Evolutionary conservation across 495 filamentous ascomycete genomes (phyloP).

Genomic region (Corynascus novoguineensis): DNA sequence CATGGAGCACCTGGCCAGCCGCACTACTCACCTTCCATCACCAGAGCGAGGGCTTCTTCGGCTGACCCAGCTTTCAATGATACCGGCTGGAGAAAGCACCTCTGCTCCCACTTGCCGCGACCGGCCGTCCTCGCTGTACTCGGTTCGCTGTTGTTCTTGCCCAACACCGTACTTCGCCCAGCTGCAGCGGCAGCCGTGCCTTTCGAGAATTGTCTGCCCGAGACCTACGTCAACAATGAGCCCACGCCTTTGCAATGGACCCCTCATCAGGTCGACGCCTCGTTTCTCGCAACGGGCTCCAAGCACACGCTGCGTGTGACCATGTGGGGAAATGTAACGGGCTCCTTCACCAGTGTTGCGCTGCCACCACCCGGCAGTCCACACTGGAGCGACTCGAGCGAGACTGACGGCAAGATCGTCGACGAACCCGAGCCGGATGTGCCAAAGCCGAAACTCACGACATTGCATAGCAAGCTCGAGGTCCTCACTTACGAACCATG

Average conservation of each 20-base stretch:
- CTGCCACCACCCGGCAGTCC: slow-evolving; percentile 54
- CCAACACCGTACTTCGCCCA: slow-evolving; percentile 25
- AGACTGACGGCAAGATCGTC: slow-evolving; percentile 70
- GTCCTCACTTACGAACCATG: slow-evolving; percentile 71
- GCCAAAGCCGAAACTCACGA: slow-evolving; percentile 57
- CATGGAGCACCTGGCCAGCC: neutral
- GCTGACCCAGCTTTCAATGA: neutral
- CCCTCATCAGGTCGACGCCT: slow-evolving; percentile 64
- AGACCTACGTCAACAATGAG: slow-evolving; percentile 46
- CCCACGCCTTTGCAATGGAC: slow-evolving; percentile 67
- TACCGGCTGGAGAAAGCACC: neutral
- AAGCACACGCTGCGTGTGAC: slow-evolving; percentile 69
- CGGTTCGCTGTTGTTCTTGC: slow-evolving; percentile 20
- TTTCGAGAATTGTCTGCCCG: slow-evolving; percentile 78
- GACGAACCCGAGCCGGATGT: slow-evolving; percentile 47
- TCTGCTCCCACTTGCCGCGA: neutral
- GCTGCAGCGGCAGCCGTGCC: slow-evolving; percentile 57
- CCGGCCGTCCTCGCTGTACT: neutral
- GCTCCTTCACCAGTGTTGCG: slow-evolving; percentile 39
- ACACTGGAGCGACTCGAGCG: slow-evolving; percentile 48
- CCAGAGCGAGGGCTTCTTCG: neutral
- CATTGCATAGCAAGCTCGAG: slow-evolving; percentile 60
- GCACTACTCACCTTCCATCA: neutral
- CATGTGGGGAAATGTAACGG: slow-evolving; percentile 87
- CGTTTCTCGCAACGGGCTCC: slow-evolving; percentile 57